These are phyloP conservation scores for Lachnellula suecica DNA, from an alignment of 2,329 filamentous ascomycete genomes.

Conservation along the genomic window DNA sequence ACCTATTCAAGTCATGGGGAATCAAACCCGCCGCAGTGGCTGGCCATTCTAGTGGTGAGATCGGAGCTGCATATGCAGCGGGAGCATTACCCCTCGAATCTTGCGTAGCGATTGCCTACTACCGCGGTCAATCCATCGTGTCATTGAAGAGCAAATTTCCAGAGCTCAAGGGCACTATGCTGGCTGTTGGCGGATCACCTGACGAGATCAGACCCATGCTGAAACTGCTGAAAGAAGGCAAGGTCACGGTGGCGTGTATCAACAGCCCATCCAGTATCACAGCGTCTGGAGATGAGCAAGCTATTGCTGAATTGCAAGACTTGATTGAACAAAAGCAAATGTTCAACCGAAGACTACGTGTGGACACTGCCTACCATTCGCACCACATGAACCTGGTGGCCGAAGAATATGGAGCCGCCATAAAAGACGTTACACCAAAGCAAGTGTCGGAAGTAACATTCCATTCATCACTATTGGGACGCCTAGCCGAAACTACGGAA, in stretches of 20 bases:
- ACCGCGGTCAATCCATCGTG: conserved; percentile 34
- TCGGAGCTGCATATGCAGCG: conserved; percentile 46
- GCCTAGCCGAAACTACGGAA: conserved; percentile 18
- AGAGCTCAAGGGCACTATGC: conserved; percentile 47
- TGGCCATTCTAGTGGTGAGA: conserved; percentile 50
- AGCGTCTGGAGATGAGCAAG: conserved; percentile 28
- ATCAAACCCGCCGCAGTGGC: conserved; percentile 40
- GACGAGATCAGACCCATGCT: conserved; percentile 36
- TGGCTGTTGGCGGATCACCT: conserved; percentile 44
- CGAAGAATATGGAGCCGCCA: conserved; percentile 22
- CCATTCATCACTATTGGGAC: conserved; percentile 26
- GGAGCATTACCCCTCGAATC: conserved; percentile 35
- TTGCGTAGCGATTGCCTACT: conserved; percentile 46
- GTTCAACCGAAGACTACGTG: conserved; percentile 30
- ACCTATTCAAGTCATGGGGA: conserved; percentile 43
- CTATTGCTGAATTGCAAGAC: conserved; percentile 27
- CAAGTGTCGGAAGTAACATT: conserved; percentile 11
- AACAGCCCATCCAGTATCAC: conserved; percentile 34
- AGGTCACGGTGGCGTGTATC: conserved; percentile 35
- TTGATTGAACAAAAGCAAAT: conserved; percentile 27
- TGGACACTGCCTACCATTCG: conserved; percentile 35
- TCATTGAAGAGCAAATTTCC: conserved; percentile 15
- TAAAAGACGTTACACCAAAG: conserved; percentile 13
- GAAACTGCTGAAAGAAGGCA: conserved; percentile 26
- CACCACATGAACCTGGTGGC: conserved; percentile 33